Evolutionary conservation across 805 yeast genomes (phyloP).

Genomic region (Wickerhamiella domercqiae): DNA sequence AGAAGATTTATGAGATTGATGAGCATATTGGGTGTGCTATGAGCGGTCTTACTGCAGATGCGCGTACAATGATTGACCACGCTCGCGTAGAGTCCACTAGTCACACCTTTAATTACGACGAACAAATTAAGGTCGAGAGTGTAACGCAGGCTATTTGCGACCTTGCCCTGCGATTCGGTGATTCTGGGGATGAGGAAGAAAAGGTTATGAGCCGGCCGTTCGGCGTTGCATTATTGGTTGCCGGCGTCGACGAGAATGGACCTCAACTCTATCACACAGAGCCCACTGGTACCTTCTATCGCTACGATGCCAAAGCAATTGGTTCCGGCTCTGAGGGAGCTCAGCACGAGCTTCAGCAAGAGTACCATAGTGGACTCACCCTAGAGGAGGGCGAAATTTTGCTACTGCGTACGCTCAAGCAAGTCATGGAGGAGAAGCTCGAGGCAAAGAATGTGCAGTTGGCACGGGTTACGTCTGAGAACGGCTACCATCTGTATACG

Average conservation of each 20-base stretch:
- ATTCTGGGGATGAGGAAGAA: slow-evolving; percentile 82
- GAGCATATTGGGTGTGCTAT: slow-evolving; percentile 94
- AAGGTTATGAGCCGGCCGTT: slow-evolving; percentile 95
- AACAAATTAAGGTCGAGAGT: slow-evolving; percentile 79
- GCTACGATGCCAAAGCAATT: slow-evolving; percentile 96
- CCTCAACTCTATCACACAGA: slow-evolving; percentile 96
- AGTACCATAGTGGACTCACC: slow-evolving; percentile 78
- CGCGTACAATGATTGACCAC: slow-evolving; percentile 96
- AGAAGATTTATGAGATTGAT: slow-evolving; percentile 90
- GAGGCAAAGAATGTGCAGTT: slow-evolving; percentile 92
- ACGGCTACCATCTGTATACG: slow-evolving; percentile 71
- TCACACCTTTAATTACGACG: slow-evolving; percentile 82
- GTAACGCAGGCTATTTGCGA: slow-evolving; percentile 95
- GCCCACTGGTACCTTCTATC: slow-evolving; percentile 95
- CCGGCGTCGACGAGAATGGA: slow-evolving; percentile 91
- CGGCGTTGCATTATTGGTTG: slow-evolving; percentile 92
- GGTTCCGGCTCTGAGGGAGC: slow-evolving; percentile 99
- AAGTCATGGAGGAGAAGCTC: slow-evolving; percentile 97
- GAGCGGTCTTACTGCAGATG: slow-evolving; percentile 98
- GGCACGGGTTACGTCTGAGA: slow-evolving; percentile 75
- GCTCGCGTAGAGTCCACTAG: slow-evolving; percentile 76
- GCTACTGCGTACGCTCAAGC: slow-evolving; percentile 78
- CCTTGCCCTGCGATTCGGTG: slow-evolving; percentile 90
- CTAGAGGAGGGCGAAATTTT: slow-evolving; percentile 84
- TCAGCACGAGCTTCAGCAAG: slow-evolving; percentile 91